Conservation (phyloP, 2,329 filamentous ascomycete species). For the Akanthomyces lecanii region DNA sequence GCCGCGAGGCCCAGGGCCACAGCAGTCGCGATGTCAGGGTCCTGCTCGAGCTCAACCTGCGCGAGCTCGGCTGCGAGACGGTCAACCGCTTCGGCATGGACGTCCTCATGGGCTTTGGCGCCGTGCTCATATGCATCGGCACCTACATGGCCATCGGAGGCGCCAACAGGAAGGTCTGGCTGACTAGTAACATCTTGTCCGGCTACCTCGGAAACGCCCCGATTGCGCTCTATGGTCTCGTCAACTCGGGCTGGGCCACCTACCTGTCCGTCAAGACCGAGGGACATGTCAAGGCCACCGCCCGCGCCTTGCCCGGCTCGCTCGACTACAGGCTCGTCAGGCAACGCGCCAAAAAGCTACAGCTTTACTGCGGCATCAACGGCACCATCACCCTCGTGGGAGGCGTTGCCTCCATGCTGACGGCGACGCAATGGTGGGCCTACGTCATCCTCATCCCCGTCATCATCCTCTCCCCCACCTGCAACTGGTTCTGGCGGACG, state of each 20-base stretch:
- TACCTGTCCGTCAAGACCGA: conserved; percentile 40
- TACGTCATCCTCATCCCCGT: conserved; percentile 50
- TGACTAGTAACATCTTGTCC: conserved; percentile 48
- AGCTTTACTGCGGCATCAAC: conserved; percentile 41
- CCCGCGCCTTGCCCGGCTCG: conserved; percentile 24
- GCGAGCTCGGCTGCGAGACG: conserved; percentile 48
- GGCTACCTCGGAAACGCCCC: conserved; percentile 52
- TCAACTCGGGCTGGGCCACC: conserved; percentile 45
- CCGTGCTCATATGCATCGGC: conserved; percentile 46
- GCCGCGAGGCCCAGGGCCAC: conserved; percentile 13
- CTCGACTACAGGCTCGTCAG: conserved; percentile 29
- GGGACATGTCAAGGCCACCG: conserved; percentile 30
- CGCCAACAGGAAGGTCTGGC: conserved; percentile 36
- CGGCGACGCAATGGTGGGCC: conserved; percentile 48
- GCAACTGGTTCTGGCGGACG: conserved; percentile 46
- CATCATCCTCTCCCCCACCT: conserved; percentile 40
- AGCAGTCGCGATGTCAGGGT: conserved; percentile 28
- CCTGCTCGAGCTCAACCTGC: conserved; percentile 40
- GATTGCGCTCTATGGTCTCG: conserved; percentile 44
- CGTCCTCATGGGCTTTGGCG: conserved; percentile 44
- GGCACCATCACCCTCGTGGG: conserved; percentile 44
- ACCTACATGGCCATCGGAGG: conserved; percentile 53
- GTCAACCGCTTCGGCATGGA: conserved; percentile 51
- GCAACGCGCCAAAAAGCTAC: conserved; percentile 36
- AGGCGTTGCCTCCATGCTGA: conserved; percentile 46